Conservation (phyloP, 768 basidiomycete genomes). For the Lyophyllum semitale region DNA sequence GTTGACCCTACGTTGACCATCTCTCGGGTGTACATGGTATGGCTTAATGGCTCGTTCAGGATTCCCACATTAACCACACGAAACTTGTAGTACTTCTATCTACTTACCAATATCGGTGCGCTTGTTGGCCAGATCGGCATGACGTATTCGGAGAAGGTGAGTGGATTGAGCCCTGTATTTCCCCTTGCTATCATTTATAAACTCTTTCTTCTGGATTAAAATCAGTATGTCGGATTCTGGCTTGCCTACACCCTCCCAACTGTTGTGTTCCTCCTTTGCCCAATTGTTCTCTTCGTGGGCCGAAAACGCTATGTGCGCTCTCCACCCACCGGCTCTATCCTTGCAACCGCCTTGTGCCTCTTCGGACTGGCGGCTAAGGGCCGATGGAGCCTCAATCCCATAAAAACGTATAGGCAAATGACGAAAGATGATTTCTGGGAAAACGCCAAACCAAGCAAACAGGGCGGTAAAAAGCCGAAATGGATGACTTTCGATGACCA, state of each 20-base stretch:
- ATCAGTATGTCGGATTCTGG: slow-evolving; percentile 66
- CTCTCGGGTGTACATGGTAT: slow-evolving; percentile 73
- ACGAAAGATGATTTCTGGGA: slow-evolving; percentile 75
- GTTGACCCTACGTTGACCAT: slow-evolving; percentile 71
- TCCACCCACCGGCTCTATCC: slow-evolving; percentile 66
- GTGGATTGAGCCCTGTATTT: not conserved
- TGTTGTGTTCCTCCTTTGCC: slow-evolving; percentile 58
- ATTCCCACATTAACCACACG: not conserved
- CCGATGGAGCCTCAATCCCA: slow-evolving; percentile 58
- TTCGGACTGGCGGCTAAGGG: slow-evolving; percentile 48
- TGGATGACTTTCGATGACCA: slow-evolving; percentile 82
- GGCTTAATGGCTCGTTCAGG: slow-evolving; percentile 17
- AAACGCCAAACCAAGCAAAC: slow-evolving; percentile 62
- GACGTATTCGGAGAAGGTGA: slow-evolving; percentile 66
- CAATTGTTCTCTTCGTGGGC: slow-evolving; percentile 57
- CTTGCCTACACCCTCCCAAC: slow-evolving; percentile 69
- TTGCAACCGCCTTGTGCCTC: slow-evolving; percentile 49
- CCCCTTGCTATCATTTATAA: not conserved
- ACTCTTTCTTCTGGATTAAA: not conserved
- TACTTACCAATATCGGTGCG: slow-evolving; percentile 75
- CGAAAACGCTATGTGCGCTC: slow-evolving; percentile 54
- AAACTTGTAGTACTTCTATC: slow-evolving; percentile 55
- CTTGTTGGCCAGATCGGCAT: slow-evolving; percentile 68
- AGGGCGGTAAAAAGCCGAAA: slow-evolving; percentile 44
- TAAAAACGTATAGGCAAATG: slow-evolving; percentile 47